Conservation (phyloP, 148 eudicot genomes). For the Euryodendron excelsum region DNA sequence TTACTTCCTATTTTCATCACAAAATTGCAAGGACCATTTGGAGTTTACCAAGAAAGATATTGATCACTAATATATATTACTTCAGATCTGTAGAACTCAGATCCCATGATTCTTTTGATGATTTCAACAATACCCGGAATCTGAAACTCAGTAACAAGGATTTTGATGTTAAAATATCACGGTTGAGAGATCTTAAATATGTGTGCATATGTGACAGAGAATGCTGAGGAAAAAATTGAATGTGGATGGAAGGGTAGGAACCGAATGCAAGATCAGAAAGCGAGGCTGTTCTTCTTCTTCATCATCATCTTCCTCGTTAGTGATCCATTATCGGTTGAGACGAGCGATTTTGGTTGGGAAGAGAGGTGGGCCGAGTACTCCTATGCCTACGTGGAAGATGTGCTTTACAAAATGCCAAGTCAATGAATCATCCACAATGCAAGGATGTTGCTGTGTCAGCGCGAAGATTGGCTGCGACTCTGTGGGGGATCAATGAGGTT, state of each 20-base stretch:
- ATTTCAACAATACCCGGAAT: background rate
- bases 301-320: conserved; percentile 52
- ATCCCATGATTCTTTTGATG: background rate
- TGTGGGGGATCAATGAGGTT: conserved; percentile 71
- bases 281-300: conserved; percentile 71
- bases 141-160: background rate
- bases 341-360: conserved; percentile 58
- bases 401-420: conserved; percentile 32
- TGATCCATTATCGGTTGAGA: conserved; percentile 49
- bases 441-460: conserved; percentile 55
- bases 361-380: conserved; percentile 47
- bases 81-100: conserved; percentile 17
- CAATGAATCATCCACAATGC: conserved; percentile 12
- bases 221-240: conserved; percentile 37
- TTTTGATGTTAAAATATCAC: no score
- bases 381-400: conserved; percentile 67
- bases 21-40: background rate
- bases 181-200: no score
- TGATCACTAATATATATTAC: background rate
- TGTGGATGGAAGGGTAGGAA: conserved; percentile 30
- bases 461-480: conserved; percentile 66
- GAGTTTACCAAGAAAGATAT: conserved; percentile 2
- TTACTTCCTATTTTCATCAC: no score
- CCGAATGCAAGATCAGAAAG: conserved; percentile 61
- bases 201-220: no score